Percentiles rank a stretch among this genome's conserved stretches.
These are phyloP conservation scores for Zopfochytrium polystomum DNA, from an alignment of 371 early-diverging fungal species.

Conservation along the genomic window DNA sequence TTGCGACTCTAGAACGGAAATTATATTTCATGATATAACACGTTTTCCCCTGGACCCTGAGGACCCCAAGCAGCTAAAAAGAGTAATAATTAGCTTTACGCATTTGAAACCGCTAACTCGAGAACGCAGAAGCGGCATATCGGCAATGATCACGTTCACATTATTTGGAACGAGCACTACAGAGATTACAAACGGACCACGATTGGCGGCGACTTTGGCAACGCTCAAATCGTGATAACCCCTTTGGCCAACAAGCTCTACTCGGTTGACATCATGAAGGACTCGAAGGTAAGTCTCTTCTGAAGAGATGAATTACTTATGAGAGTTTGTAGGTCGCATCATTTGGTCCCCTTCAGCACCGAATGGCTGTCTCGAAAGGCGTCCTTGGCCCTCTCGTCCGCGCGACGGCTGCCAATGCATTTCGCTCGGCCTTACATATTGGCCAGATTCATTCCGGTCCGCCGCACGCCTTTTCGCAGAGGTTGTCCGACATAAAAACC, in stretches of 20 bases:
- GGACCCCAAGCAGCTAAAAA: constrained; percentile 82
- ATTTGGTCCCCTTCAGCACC: constrained; percentile 84
- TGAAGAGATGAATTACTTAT: background rate
- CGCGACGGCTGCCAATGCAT: constrained; percentile 75
- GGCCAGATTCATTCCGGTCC: constrained; percentile 12
- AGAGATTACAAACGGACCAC: constrained; percentile 80
- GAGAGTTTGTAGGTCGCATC: constrained; percentile 51
- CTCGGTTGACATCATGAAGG: constrained; percentile 71
- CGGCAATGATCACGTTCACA: constrained; percentile 96
- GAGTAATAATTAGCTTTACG: constrained; percentile 50
- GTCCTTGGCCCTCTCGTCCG: constrained; percentile 80
- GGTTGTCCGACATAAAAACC: constrained; percentile 57
- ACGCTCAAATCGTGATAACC: constrained; percentile 85
- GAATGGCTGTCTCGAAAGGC: constrained; percentile 73
- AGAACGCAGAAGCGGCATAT: constrained; percentile 86
- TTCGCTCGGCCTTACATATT: constrained; percentile 38
- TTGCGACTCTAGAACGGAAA: constrained; percentile 75
- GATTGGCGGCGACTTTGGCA: constrained; percentile 96
- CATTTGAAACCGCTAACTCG: background rate
- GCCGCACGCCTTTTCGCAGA: constrained; percentile 48
- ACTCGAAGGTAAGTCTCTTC: constrained; percentile 53
- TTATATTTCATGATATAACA: constrained; percentile 89
- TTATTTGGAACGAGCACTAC: constrained; percentile 92
- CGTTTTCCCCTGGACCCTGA: constrained; percentile 80
- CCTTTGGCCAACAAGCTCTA: constrained; percentile 72